These are phyloP conservation scores for Daldinia bambusicola DNA, from an alignment of 495 filamentous ascomycete species.

Conservation along the genomic window DNA sequence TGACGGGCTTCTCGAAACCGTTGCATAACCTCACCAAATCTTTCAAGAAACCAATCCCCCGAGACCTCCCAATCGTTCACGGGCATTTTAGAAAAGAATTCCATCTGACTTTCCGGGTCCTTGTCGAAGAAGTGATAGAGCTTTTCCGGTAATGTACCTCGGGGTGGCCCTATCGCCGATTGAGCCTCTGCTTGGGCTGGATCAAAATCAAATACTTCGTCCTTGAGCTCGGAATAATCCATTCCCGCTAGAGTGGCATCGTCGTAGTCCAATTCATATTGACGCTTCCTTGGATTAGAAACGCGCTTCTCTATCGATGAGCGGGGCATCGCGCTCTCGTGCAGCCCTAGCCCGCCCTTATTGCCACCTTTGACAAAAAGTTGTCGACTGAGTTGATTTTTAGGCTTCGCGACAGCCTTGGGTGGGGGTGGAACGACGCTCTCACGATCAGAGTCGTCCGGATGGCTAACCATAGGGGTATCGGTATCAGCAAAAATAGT, in stretches of 20 bases:
- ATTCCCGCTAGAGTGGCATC: slow-evolving; percentile 61
- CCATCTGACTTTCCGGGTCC: slow-evolving; percentile 61
- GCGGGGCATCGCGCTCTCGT: slow-evolving; percentile 50
- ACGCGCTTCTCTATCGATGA: slow-evolving; percentile 36
- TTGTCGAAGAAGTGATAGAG: slow-evolving; percentile 55
- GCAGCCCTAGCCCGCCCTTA: slow-evolving; percentile 39
- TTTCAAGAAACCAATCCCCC: slow-evolving; percentile 80
- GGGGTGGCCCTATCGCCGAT: slow-evolving; percentile 42
- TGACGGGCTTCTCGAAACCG: slow-evolving; percentile 71
- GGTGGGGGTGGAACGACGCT: slow-evolving; percentile 39
- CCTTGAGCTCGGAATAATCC: slow-evolving; percentile 63
- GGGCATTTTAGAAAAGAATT: slow-evolving; percentile 71
- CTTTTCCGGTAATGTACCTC: slow-evolving; percentile 54
- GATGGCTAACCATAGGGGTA: slow-evolving; percentile 42
- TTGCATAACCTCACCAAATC: slow-evolving; percentile 70
- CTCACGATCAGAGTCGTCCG: slow-evolving; percentile 41
- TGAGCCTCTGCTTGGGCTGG: slow-evolving; percentile 53
- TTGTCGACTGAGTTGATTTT: slow-evolving; percentile 40
- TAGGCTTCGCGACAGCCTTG: slow-evolving; percentile 39
- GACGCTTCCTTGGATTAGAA: slow-evolving; percentile 52
- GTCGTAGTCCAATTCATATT: slow-evolving; percentile 62
- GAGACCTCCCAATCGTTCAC: slow-evolving; percentile 83
- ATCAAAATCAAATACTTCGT: slow-evolving; percentile 65
- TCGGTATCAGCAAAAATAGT: slow-evolving; percentile 48
- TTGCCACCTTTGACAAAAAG: slow-evolving; percentile 35